phyloP scores from a whole-genome alignment of 441 rosid species.

The Cnidoscolus chayamansa region DNA sequence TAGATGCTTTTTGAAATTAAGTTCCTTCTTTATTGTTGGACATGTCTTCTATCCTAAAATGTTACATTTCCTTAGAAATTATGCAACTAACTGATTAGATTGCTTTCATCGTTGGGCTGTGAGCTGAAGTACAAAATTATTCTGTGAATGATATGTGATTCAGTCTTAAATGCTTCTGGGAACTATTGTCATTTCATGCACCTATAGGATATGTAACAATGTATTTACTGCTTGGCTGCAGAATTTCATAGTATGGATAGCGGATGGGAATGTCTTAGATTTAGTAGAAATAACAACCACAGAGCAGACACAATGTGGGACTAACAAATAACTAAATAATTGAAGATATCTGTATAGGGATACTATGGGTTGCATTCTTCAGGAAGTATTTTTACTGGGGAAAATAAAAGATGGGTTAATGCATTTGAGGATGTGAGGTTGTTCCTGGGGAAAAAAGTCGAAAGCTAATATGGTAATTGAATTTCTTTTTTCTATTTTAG shows the following conservation, averaged over 20 bases:
- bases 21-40: neutral
- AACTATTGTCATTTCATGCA: neutral
- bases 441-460: neutral
- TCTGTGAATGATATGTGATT: neutral
- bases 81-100: neutral
- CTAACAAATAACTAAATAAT: neutral
- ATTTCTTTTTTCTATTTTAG: neutral
- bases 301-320: neutral
- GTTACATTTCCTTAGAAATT: neutral
- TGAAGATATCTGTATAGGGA: neutral
- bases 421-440: neutral
- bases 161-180: neutral
- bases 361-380: neutral
- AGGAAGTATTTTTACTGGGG: neutral
- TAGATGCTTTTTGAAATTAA: slow-evolving; percentile 13
- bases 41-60: neutral
- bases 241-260: neutral
- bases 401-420: neutral
- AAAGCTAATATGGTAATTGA: neutral
- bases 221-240: neutral
- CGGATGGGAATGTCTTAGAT: neutral
- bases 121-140: neutral
- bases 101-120: neutral
- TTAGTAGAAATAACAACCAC: neutral
- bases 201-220: neutral